A percentile compares a stretch with the other conserved stretches of the same genome.
Conservation (phyloP, 2,329 filamentous ascomycete species). For the Talaromyces amestolkiae region DNA sequence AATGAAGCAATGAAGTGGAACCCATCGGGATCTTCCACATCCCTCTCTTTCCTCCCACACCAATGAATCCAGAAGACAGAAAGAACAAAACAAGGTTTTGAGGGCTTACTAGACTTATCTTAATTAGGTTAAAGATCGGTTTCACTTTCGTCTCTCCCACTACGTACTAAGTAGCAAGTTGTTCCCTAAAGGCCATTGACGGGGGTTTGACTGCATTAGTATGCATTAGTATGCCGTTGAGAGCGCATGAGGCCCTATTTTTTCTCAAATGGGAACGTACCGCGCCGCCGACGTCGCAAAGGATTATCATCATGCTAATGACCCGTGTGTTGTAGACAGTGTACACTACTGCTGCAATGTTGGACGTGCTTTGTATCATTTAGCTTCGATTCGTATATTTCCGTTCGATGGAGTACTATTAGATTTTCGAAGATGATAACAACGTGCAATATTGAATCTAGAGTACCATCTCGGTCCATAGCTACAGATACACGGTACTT, state of each 20-base stretch:
- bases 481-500: neutral
- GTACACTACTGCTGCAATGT: neutral
- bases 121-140: neutral
- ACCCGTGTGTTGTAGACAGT: neutral
- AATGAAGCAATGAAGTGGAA: neutral
- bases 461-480: neutral
- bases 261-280: neutral
- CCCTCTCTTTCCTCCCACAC: neutral
- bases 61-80: neutral
- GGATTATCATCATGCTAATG: neutral
- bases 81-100: neutral
- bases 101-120: neutral
- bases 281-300: neutral
- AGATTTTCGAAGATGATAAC: neutral
- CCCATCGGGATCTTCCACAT: neutral
- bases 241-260: neutral
- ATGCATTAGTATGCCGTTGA: neutral
- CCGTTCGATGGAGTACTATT: neutral
- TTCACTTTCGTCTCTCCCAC: neutral
- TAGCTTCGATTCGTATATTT: neutral
- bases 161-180: neutral
- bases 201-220: neutral
- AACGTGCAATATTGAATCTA: neutral
- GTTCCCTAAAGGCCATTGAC: neutral
- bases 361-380: neutral